Percentiles rank a stretch among this genome's conserved stretches.
Evolutionary conservation across 179 eudicot genomes (phyloP).

Genomic region (Spergularia azorica): DNA sequence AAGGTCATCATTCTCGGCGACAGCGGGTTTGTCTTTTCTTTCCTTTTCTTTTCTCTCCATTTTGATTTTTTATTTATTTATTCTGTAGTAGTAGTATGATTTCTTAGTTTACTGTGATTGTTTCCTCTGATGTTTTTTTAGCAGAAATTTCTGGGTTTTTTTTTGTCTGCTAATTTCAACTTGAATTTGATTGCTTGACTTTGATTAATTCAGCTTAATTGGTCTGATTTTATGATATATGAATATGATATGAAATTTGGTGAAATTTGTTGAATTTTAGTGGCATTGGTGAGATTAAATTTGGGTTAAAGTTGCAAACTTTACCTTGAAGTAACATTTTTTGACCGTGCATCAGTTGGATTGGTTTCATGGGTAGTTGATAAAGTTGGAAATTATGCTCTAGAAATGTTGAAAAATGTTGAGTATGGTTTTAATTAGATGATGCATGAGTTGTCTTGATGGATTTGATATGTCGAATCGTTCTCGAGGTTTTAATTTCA

Average conservation of each 20-base stretch:
- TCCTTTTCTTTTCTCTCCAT: not conserved
- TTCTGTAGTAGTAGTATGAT: not conserved
- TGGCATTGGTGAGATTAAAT: not conserved
- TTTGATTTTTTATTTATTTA: not conserved
- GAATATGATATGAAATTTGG: no score
- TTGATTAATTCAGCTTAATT: no score
- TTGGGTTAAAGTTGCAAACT: not conserved
- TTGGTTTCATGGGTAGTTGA: not conserved
- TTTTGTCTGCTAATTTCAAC: not conserved
- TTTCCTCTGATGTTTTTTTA: not conserved
- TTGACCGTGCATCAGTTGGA: not conserved
- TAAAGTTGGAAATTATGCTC: not conserved
- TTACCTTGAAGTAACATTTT: not conserved
- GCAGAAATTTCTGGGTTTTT: not conserved
- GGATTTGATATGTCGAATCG: no score
- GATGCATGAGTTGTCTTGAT: no score
- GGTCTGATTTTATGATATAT: no score
- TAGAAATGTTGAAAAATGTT: not conserved
- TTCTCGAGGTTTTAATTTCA: no score
- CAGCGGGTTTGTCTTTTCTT: conserved; percentile 37
- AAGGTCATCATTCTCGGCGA: conserved; percentile 58
- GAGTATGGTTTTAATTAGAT: no score
- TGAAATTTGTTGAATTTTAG: not conserved
- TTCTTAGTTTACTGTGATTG: no score
- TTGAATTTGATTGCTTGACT: no score